Conservation (phyloP, 352 stramenopile genomes). For the Phytophthora sp. region DNA sequence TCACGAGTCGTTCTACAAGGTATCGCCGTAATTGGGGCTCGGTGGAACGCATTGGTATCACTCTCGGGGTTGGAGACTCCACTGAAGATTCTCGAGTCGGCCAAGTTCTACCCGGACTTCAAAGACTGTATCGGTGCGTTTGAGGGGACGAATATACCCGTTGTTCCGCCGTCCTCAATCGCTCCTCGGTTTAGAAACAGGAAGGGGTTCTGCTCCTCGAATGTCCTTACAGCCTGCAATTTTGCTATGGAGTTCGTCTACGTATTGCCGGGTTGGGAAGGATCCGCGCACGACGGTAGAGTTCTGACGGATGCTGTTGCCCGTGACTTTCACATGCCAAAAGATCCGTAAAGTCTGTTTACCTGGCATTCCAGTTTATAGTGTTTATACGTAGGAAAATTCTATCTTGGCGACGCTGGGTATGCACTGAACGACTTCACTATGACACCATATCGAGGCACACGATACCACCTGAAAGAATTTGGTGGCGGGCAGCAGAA, state of each 20-base stretch:
- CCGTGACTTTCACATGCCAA: background rate
- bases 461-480: conserved; percentile 13
- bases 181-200: conserved; percentile 1
- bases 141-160: conserved; percentile 10
- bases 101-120: conserved; percentile 11
- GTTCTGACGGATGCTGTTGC: background rate
- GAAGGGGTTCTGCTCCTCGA: conserved; percentile 5
- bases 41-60: background rate
- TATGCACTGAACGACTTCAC: conserved; percentile 3
- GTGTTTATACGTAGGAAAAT: conserved; percentile 1
- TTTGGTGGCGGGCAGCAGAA: background rate
- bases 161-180: background rate
- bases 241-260: background rate
- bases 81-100: background rate
- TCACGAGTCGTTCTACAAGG: background rate
- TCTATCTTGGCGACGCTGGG: background rate
- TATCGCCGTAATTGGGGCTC: background rate
- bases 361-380: too few relatives aligned
- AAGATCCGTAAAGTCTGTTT: background rate
- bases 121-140: conserved; percentile 8
- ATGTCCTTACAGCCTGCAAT: background rate
- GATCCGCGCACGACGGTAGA: background rate
- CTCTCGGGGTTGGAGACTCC: background rate
- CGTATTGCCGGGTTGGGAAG: background rate
- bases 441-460: conserved; percentile 1